A percentile compares a stretch with the other conserved stretches of the same genome.
These are phyloP conservation scores for Echites panduratus DNA, from an alignment of 257 asterid species.

Conservation along the genomic window DNA sequence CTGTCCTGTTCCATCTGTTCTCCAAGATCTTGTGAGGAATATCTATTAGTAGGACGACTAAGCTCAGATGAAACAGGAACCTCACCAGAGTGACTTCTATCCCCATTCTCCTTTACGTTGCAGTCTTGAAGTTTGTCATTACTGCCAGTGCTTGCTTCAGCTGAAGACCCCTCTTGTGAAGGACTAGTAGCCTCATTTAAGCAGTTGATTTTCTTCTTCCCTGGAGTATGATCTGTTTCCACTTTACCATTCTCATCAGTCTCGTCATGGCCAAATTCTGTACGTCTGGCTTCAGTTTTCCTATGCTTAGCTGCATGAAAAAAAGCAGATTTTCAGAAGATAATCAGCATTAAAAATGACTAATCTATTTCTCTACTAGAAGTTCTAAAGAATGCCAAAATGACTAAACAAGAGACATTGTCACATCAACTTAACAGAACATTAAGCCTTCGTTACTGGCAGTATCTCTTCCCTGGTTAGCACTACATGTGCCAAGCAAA, in stretches of 20 bases:
- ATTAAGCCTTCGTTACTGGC: not conserved
- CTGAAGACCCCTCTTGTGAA: constrained; percentile 23
- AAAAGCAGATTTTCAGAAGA: constrained; percentile 15
- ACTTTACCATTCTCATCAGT: constrained; percentile 15
- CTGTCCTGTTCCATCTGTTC: constrained; percentile 20
- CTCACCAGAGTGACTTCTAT: constrained; percentile 20
- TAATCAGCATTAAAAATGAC: not conserved
- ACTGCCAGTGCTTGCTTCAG: constrained; percentile 16
- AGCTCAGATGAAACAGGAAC: constrained; percentile 30
- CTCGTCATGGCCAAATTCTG: constrained; percentile 24
- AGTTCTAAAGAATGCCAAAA: not conserved
- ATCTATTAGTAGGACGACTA: constrained; percentile 22
- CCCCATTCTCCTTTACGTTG: constrained; percentile 23
- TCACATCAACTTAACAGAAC: not conserved
- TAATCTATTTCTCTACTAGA: not conserved
- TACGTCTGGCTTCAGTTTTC: constrained; percentile 22
- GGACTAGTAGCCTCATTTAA: constrained; percentile 23
- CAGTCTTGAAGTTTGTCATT: constrained; percentile 14
- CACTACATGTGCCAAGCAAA: too few species aligned
- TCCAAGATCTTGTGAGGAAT: constrained; percentile 13
- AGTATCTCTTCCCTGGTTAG: not conserved
- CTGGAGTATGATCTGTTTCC: constrained; percentile 17
- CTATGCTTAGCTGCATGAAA: constrained; percentile 55
- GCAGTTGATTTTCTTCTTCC: constrained; percentile 30
- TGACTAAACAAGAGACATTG: not conserved